Evolutionary conservation across 1,284 basidiomycete species (phyloP), one percentile per base, ranked within the genome.

Genomic region (Malassezia slooffiae): DNA sequence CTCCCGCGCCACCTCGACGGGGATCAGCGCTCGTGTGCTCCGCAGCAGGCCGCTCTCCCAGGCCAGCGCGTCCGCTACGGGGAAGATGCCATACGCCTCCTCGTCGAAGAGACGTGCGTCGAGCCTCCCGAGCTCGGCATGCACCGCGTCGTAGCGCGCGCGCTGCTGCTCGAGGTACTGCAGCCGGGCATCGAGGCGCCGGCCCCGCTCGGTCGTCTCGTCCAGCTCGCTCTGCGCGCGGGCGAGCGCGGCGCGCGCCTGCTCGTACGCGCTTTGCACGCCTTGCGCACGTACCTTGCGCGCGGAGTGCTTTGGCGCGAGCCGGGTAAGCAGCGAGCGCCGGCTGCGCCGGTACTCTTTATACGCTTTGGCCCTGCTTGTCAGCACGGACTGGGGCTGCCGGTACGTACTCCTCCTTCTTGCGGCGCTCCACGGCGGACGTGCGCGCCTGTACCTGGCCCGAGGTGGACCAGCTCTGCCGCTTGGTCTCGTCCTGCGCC

Each of bases 1-100:
- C 50, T 62, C 60, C 5, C 60, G 49, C 6, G 31, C 41, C 5
- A 50, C 38, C 42, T 62, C 60, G 22, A 47, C 51, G 5, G 48
- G 53, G 34, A 62, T 47, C 21, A 54, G 50, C 21, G 30, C 3
- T 3, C 37, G 40, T 15, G 47, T 34, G 13, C 54, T 50, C 12
- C 23, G 13, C 41, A 45, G 51, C 13, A 55, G 43, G n/a, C 54
- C 48, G 38, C 47, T 44, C 38, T 59, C 53, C 48, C 47, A 57
- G 15, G 41, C 44, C 7, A 48, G 49, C 19, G 48, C 33, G 16
- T 57, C 54, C 4, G 57, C 54, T 2, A 43, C 40, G 3, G 52
- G 44, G 13, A 51, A 57, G 12, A 26, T 55, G 45, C 15, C 47
- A 45, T 3, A 44, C 46, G 5, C 41, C 45, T 1, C 47, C 51